A percentile compares a stretch with the other conserved stretches of the same genome.
Conservation (phyloP, 441 rosid species). For the Euphorbia schlechtendalii region DNA sequence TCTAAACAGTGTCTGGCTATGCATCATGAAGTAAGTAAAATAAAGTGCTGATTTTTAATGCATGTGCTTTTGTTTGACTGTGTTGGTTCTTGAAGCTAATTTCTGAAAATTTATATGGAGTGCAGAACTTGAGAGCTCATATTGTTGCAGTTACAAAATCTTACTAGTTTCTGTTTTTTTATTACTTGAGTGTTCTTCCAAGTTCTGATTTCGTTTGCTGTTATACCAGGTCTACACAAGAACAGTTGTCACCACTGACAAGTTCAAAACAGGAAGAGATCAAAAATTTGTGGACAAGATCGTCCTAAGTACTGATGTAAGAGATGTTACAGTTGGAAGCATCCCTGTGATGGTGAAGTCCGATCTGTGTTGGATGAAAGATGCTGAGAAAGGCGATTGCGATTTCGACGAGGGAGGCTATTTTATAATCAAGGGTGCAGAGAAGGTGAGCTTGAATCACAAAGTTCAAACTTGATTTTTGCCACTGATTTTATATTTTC, state of each 20-base stretch:
- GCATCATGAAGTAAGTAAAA: too few species aligned
- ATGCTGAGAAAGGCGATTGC: slow-evolving; percentile 56
- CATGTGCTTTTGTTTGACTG: too few species aligned
- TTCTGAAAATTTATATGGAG: too few species aligned
- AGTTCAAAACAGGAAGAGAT: slow-evolving; percentile 81
- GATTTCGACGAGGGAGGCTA: slow-evolving; percentile 91
- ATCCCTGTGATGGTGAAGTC: slow-evolving; percentile 93
- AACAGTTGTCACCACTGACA: slow-evolving; percentile 48
- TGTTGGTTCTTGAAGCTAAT: too few species aligned
- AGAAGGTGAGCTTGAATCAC: slow-evolving; percentile 51
- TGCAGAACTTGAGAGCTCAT: too few species aligned
- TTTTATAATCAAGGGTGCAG: slow-evolving; percentile 85
- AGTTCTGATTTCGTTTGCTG: slow-evolving; percentile 5
- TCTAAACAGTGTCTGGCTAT: too few species aligned
- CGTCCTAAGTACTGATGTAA: slow-evolving; percentile 26
- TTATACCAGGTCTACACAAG: slow-evolving; percentile 47
- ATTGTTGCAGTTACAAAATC: too few species aligned
- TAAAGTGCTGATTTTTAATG: too few species aligned
- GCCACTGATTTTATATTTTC: background rate
- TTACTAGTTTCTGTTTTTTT: too few species aligned
- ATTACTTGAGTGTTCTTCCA: background rate
- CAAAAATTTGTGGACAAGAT: slow-evolving; percentile 36
- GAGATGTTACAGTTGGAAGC: slow-evolving; percentile 61
- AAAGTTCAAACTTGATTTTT: background rate
- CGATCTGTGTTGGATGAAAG: slow-evolving; percentile 70